phyloP scores from a whole-genome alignment of 2,329 filamentous ascomycete genomes.

The Chrysoporthe austroafricana region DNA sequence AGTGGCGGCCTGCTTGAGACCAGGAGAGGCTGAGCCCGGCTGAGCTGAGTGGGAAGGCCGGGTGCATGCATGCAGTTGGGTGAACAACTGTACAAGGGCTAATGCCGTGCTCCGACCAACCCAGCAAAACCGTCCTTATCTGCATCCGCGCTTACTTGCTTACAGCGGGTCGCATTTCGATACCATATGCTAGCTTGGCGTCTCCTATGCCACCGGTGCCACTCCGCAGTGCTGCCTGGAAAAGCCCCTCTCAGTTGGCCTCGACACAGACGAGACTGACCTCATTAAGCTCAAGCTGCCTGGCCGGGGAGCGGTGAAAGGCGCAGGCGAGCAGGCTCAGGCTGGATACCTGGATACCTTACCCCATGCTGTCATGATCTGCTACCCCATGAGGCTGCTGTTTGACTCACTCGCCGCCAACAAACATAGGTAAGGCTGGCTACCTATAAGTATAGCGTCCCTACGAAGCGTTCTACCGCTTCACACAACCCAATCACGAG shows the following conservation, averaged over 20 bases:
- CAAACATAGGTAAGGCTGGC: not conserved
- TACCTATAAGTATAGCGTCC: not conserved
- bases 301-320: not conserved
- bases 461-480: not conserved
- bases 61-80: not conserved
- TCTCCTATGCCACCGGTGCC: not conserved
- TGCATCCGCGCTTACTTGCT: not conserved
- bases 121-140: not conserved
- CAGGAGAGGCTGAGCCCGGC: not conserved
- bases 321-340: not conserved
- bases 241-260: not conserved
- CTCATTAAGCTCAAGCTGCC: not conserved
- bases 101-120: not conserved
- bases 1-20: not conserved
- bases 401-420: constrained; percentile 6
- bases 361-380: not conserved
- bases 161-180: not conserved
- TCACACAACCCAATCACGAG: not conserved
- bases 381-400: not conserved
- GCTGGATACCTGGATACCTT: not conserved
- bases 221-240: constrained; percentile 10
- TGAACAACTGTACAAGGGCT: not conserved
- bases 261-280: not conserved
- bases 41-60: not conserved
- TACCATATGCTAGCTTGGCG: not conserved